phyloP scores from a whole-genome alignment of 2,329 filamentous ascomycete species.

The Claviceps sp. region DNA sequence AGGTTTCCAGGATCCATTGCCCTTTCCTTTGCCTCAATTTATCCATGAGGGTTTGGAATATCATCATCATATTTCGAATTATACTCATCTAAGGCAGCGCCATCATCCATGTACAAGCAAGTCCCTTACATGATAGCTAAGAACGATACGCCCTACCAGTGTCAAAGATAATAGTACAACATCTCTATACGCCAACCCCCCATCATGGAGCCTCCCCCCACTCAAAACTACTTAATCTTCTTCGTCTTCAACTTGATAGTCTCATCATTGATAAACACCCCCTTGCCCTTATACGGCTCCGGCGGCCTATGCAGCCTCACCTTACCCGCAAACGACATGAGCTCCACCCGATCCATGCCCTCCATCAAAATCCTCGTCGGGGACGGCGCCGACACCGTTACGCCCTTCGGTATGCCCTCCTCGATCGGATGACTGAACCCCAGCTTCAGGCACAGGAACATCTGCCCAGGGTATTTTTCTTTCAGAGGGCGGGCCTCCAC shows the following conservation, averaged over 20 bases:
- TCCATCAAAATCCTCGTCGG: constrained; percentile 86
- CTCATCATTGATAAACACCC: constrained; percentile 95
- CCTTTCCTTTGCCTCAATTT: too few species aligned
- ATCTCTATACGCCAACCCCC: background rate
- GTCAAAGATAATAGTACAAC: background rate
- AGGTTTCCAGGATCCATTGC: too few species aligned
- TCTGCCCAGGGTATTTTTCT: constrained; percentile 66
- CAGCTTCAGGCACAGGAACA: constrained; percentile 86
- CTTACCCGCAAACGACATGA: constrained; percentile 82
- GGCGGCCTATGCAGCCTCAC: constrained; percentile 82
- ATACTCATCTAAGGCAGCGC: too few species aligned
- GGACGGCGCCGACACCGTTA: constrained; percentile 78
- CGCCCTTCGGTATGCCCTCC: constrained; percentile 65
- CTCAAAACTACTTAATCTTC: constrained; percentile 67
- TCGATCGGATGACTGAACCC: constrained; percentile 95
- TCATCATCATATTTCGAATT: too few species aligned
- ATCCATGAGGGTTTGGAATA: too few species aligned
- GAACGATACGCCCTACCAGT: background rate
- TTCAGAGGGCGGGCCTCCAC: constrained; percentile 66
- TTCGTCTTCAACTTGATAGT: constrained; percentile 97
- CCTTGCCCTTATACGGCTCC: constrained; percentile 98
- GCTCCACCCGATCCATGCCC: constrained; percentile 69
- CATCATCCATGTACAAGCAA: too few species aligned
- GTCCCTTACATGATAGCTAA: too few species aligned
- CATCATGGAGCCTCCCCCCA: background rate